These are phyloP conservation scores for Penicillium goetzii DNA, from an alignment of 495 filamentous ascomycete genomes.

Conservation along the genomic window DNA sequence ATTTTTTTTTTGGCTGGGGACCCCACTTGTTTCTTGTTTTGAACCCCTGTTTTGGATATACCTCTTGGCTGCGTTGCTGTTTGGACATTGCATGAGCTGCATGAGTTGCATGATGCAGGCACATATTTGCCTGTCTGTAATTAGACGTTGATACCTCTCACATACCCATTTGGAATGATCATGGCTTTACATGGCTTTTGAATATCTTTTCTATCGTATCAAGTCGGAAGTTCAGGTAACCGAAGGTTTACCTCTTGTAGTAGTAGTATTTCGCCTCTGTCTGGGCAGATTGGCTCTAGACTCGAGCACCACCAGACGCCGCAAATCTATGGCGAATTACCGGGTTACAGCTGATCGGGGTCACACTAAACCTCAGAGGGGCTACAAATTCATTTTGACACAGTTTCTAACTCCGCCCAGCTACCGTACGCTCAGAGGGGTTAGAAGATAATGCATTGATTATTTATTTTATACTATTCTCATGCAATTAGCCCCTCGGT, in stretches of 20 bases:
- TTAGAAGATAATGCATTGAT: no score
- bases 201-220: neutral
- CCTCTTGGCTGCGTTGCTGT: slow-evolving; percentile 12
- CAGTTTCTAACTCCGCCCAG: no score
- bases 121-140: slow-evolving; percentile 22
- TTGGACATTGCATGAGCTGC: slow-evolving; percentile 24
- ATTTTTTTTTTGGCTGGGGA: neutral
- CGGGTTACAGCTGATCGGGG: no score
- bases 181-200: slow-evolving; percentile 9
- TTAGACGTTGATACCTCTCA: slow-evolving; percentile 34
- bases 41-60: slow-evolving; percentile 10
- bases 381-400: no score
- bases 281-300: no score
- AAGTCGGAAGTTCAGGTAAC: neutral
- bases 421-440: no score
- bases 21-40: slow-evolving; percentile 15
- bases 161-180: slow-evolving; percentile 24
- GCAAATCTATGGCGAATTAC: no score
- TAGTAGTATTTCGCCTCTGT: no score
- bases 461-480: no score
- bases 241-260: neutral
- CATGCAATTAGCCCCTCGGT: no score
- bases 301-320: no score
- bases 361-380: no score
- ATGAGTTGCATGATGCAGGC: slow-evolving; percentile 26